Conservation (phyloP, 768 basidiomycete genomes). For the Candolleomyces aberdarensis region DNA sequence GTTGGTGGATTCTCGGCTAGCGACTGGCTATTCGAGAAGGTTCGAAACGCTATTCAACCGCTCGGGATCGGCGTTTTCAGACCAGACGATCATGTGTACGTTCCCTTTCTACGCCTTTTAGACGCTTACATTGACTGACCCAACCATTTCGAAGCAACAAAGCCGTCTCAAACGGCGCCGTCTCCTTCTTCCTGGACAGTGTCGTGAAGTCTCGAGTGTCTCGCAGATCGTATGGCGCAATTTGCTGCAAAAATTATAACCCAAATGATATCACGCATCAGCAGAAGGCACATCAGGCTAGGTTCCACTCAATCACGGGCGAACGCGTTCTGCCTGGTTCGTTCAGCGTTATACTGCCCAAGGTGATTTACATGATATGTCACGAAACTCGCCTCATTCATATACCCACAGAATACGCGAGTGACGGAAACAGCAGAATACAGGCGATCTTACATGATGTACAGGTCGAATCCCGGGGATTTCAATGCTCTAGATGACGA, state of each 20-base stretch:
- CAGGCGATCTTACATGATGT: background rate
- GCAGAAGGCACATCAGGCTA: constrained; percentile 10
- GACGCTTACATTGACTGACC: background rate
- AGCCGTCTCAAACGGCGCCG: constrained; percentile 24
- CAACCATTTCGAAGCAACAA: constrained; percentile 15
- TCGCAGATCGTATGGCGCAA: constrained; percentile 37
- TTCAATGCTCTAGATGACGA: background rate
- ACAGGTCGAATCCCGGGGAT: background rate
- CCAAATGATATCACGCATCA: constrained; percentile 33
- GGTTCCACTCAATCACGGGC: background rate
- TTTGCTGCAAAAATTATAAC: constrained; percentile 27
- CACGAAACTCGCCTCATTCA: background rate
- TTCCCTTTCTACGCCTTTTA: background rate
- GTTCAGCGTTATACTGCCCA: background rate
- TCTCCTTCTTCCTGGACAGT: constrained; percentile 31
- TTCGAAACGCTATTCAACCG: constrained; percentile 35
- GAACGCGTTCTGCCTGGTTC: background rate
- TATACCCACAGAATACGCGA: background rate
- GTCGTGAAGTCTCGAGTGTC: constrained; percentile 39
- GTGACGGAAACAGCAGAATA: background rate
- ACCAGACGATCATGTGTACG: constrained; percentile 55
- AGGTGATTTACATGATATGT: background rate
- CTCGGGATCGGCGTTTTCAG: constrained; percentile 40
- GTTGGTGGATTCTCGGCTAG: constrained; percentile 61
- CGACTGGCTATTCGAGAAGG: constrained; percentile 45